Base-by-base conservation (phyloP, 257 asterid genomes). In the Solanum bukasovii region DNA sequence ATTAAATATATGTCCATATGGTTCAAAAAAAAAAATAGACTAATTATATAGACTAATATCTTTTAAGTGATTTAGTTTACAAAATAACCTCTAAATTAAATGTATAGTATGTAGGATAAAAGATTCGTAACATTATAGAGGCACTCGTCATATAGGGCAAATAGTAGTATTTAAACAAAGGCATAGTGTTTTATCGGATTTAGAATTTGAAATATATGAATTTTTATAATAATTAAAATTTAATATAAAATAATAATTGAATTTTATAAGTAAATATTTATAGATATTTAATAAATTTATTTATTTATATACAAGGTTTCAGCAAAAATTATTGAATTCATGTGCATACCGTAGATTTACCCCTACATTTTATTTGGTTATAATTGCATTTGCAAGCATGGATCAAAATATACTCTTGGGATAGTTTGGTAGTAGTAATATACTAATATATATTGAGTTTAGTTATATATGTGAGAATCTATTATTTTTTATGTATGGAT, bases 301-400 rank as follows among this genome's bases (percentile, higher is more conserved):
- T 23, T 9, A 10, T 63, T 4, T 1, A 63, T 11, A 63, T 63
- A 63, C 16, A 9, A 63, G 2, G 1, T 63, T 6, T 63, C 7
- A 1, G 5, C 7, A 63, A 63, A 63, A 63, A 10, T 2, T n/a
- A 63, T 63, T 63, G 16, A 23, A 1, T 63, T 63, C 1, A 63
- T 1, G 29, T 63, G 71, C 16, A 23, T 5, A 63, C 0, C 0
- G 1, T 9, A 4, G 7, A 63, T 63, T 4, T 1, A 0, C 4
- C n/a, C n/a, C 10, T 52, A 52, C 63, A 18, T 52, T 52, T 52
- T 52, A 52, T 52, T 52, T 52, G 63, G 9, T 52, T 52, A 44
- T 44, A 52, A 52, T 52, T 52, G 12, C 42, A 38, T 7, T 38
- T 38, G 23, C 67, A 20, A 63, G 71, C 14, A 63, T 63, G 71